Evolutionary conservation across 129 eudicot species (phyloP).

Genomic region (Arctium minus): DNA sequence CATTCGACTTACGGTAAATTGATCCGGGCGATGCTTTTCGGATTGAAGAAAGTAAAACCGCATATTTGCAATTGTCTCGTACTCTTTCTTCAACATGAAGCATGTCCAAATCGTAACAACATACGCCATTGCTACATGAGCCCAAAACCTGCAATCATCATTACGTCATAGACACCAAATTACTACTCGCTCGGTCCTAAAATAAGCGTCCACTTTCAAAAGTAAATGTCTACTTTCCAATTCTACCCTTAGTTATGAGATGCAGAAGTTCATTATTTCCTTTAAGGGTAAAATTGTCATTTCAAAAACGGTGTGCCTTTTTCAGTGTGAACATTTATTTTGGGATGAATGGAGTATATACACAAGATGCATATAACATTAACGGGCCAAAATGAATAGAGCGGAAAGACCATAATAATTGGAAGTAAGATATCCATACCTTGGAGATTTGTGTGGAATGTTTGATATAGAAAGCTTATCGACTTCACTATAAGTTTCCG

Average conservation of each 20-base stretch:
- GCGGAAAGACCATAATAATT: background rate
- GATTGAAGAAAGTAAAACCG: conserved; percentile 82
- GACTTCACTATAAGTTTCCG: conserved; percentile 51
- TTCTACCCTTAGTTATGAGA: background rate
- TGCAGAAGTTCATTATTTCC: background rate
- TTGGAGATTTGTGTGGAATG: conserved; percentile 67
- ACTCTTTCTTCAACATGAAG: conserved; percentile 65
- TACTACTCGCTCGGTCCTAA: no score
- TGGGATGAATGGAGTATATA: background rate
- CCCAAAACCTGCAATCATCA: conserved; percentile 62
- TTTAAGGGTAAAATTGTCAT: background rate
- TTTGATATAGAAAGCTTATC: conserved; percentile 94
- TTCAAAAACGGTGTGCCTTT: background rate
- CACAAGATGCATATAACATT: background rate
- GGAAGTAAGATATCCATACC: conserved; percentile 38
- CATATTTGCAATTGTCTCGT: conserved; percentile 64
- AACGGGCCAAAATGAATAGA: background rate
- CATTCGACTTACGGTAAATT: conserved; percentile 66
- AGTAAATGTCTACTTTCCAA: background rate
- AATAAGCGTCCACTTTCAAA: background rate
- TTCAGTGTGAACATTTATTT: background rate
- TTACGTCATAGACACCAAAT: no score
- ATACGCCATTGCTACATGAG: conserved; percentile 84
- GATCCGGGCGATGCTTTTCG: conserved; percentile 88
- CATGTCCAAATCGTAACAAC: conserved; percentile 87